Conservation (phyloP, 1,284 basidiomycete species). For the Cerrena zonata region DNA sequence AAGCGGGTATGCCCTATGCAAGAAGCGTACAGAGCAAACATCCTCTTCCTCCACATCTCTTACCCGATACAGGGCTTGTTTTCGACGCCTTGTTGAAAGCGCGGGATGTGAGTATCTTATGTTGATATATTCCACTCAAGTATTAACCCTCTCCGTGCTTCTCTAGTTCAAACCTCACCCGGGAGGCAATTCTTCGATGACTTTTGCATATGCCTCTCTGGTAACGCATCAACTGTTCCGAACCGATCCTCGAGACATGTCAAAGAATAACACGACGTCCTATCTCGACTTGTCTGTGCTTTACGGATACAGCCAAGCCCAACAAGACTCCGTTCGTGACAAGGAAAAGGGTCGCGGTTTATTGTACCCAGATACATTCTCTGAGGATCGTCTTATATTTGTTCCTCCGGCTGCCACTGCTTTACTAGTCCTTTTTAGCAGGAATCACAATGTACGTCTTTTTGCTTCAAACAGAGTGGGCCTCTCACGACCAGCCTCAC, state of each 20-base stretch:
- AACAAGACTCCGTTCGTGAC: conserved; percentile 16
- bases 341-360: conserved; percentile 12
- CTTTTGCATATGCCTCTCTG: conserved; percentile 72
- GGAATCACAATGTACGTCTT: conserved; percentile 61
- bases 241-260: conserved; percentile 46
- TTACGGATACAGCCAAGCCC: conserved; percentile 45
- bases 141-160: not conserved
- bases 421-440: conserved; percentile 58
- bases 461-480: not conserved
- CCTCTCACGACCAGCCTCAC: not conserved
- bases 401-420: conserved; percentile 68
- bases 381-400: conserved; percentile 15
- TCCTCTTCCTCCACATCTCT: conserved; percentile 36
- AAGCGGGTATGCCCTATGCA: conserved; percentile 70
- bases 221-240: conserved; percentile 71
- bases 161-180: conserved; percentile 35
- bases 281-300: conserved; percentile 73
- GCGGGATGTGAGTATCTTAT: conserved; percentile 31
- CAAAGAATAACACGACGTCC: conserved; percentile 60
- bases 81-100: conserved; percentile 66
- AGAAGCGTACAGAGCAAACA: conserved; percentile 59
- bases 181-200: conserved; percentile 50
- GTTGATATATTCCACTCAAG: conserved; percentile 12
- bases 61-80: conserved; percentile 65
- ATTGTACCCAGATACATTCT: conserved; percentile 14